These are phyloP conservation scores for Castanea sativa DNA, from an alignment of 306 rosid genomes.

Conservation along the genomic window DNA sequence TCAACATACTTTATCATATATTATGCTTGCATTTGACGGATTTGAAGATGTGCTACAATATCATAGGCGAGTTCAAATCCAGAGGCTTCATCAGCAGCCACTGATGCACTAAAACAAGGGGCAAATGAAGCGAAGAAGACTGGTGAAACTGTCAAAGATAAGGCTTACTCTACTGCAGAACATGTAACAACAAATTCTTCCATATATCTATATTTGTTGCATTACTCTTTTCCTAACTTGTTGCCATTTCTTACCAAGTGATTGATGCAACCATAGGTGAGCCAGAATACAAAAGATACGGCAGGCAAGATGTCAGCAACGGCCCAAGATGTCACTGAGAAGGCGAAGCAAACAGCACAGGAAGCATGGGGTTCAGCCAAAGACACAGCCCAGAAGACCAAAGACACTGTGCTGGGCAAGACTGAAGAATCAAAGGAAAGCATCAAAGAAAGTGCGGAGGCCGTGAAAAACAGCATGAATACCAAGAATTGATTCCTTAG, in stretches of 20 bases:
- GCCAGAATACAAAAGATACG: conserved; percentile 32
- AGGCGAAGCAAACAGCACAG: conserved; percentile 64
- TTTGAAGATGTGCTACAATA: conserved; percentile 14
- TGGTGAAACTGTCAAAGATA: conserved; percentile 39
- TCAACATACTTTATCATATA: neutral
- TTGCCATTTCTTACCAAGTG: neutral
- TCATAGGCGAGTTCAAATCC: conserved; percentile 34
- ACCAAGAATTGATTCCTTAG: conserved; percentile 27
- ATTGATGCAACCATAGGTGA: conserved; percentile 31
- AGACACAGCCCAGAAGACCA: conserved; percentile 56
- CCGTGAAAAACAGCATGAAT: conserved; percentile 55
- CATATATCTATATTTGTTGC: neutral
- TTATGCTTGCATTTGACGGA: neutral
- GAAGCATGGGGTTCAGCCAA: conserved; percentile 70
- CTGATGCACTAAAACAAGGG: conserved; percentile 41
- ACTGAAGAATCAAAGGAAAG: conserved; percentile 46
- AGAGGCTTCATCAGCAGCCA: conserved; percentile 25
- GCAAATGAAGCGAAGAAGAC: conserved; percentile 33
- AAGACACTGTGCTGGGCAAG: conserved; percentile 42
- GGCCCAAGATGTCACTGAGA: conserved; percentile 54
- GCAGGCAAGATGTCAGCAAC: conserved; percentile 34
- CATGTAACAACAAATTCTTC: conserved; percentile 26
- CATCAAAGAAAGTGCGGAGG: conserved; percentile 49
- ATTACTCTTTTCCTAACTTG: neutral
- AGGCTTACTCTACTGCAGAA: conserved; percentile 41